These are phyloP conservation scores for Dalechampia spathulata DNA, from an alignment of 441 rosid species.

Conservation along the genomic window DNA sequence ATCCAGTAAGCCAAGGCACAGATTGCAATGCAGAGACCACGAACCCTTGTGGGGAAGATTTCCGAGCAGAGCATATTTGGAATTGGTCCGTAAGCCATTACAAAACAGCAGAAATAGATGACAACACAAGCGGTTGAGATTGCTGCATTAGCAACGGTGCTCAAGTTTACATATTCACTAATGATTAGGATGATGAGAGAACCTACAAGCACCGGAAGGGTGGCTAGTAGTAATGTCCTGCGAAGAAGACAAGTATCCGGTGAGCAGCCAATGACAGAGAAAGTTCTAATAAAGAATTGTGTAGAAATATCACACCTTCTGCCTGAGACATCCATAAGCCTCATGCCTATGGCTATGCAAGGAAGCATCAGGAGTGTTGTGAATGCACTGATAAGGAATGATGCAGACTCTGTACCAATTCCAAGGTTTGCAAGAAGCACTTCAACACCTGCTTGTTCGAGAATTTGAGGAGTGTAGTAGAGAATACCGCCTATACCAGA, in stretches of 20 bases:
- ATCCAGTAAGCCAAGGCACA: constrained; percentile 87
- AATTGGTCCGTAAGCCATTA: constrained; percentile 87
- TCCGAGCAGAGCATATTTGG: constrained; percentile 94
- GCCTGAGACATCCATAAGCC: constrained; percentile 90
- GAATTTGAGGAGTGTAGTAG: constrained; percentile 99
- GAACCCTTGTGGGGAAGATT: constrained; percentile 98
- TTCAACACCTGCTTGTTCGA: constrained; percentile 88
- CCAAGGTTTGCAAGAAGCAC: constrained; percentile 76
- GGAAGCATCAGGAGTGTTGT: constrained; percentile 97
- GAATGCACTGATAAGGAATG: constrained; percentile 73
- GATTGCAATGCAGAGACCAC: constrained; percentile 89
- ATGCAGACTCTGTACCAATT: constrained; percentile 61
- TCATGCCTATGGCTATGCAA: constrained; percentile 84
- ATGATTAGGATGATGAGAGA: constrained; percentile 59
- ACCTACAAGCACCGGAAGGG: constrained; percentile 65
- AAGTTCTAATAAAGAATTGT: neutral
- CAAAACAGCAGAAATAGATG: constrained; percentile 86
- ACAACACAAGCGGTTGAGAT: constrained; percentile 72
- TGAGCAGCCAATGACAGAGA: neutral
- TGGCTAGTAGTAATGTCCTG: constrained; percentile 76
- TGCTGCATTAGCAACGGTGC: constrained; percentile 50
- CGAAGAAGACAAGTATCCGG: constrained; percentile 12
- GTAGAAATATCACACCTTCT: constrained; percentile 49
- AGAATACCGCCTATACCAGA: constrained; percentile 96
- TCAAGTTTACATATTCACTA: constrained; percentile 36